Evolutionary conservation across 2,329 filamentous ascomycete genomes (phyloP), one percentile per base, ranked within the genome.

Genomic region (Chalaropsis ovoidea): DNA sequence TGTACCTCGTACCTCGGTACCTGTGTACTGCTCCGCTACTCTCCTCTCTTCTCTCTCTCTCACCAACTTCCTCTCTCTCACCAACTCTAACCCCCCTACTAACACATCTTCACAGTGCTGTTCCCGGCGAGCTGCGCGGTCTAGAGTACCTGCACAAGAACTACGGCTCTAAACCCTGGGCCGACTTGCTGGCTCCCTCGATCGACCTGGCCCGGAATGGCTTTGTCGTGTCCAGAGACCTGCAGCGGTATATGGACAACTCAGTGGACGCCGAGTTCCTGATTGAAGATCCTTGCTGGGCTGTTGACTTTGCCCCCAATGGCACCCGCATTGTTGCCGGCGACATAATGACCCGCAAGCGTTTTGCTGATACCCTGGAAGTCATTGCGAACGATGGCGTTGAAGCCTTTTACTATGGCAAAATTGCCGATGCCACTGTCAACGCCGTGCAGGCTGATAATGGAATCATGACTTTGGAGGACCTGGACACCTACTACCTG

Each of bases 391-490:
- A 81, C 0, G 69, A 82, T 7, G 89, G 89, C 0, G 77, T 82
- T 0, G 83, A 89, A 71, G 85, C 81, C 0, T 92, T 94, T 71
- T 94, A 95, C 73, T 77, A 76, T 0, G 90, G 90, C 0, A 77
- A 84, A 0, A 85, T 93, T 58, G 88, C 91, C 42, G 78, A 90
- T 69, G 82, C 86, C 0, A 93, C 87, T 65, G 86, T 96, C 70
- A 76, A 81, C 15, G 82, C 85, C 0, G 75, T 96, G 19, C 84
- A 86, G 71, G 77, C 79, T 0, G 76, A 79, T 1, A 90, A 92
- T 69, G 93, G 93, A n/a, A 93, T 85, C 17, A 91, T 96, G 86
- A 92, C 89, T 0, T 73, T 94, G 1, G 81, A 85, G 0, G 93
- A 93, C 71, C 76, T 94, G 1, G 79, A 79, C 67, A 87, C 90